Base-by-base conservation (phyloP, 768 basidiomycete species). In the Leucosporidium yakuticum region DNA sequence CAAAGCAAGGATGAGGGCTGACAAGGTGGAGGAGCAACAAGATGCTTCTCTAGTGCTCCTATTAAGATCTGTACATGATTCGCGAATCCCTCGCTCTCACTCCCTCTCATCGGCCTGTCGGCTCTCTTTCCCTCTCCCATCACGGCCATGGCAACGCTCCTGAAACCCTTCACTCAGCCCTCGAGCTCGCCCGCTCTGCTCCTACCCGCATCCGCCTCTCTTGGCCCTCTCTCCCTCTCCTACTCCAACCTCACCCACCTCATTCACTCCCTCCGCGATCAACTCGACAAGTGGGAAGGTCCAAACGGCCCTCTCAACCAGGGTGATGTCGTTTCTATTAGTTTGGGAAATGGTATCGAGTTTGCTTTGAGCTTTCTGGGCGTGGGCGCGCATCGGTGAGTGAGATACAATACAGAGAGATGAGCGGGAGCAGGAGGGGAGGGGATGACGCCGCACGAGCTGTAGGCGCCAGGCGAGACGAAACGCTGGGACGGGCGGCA, bases 361-460 rank as follows among this genome's bases (percentile, higher is more conserved):
- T 71, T 71, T 39, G 70, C 64, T 1, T 59, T 65, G 31, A 63
- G 62, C 21, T 71, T 71, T 49, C 34, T 71, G 27, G 70, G 62
- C 29, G 62, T 60, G 14, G 70, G 70, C 17, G 44, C 56, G 32
- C 58, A 67, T 44, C 32, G 69, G 69, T 70, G 60, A 47, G 69
- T 67, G 3, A 39, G 21, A 17, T 31, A 8, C 20, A 53, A 25
- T 14, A 32, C 14, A 25, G 27, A 4, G 29, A 11, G 29, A 44
- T 21, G 29, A 3, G 6, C 1, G 20, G 9, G 19, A 21, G 20
- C 19, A 21, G n/a, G 34, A n/a, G 31, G 25, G 34, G 32, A 25
- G 31, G 5, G 6, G 51, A 49, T 47, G 61, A 31, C 31, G n/a
- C n/a, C n/a, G n/a, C n/a, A n/a, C 34, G 47, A 23, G 60, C 19